Base-by-base conservation (phyloP, 2,329 filamentous ascomycete species). In the Talaromyces atroroseus region DNA sequence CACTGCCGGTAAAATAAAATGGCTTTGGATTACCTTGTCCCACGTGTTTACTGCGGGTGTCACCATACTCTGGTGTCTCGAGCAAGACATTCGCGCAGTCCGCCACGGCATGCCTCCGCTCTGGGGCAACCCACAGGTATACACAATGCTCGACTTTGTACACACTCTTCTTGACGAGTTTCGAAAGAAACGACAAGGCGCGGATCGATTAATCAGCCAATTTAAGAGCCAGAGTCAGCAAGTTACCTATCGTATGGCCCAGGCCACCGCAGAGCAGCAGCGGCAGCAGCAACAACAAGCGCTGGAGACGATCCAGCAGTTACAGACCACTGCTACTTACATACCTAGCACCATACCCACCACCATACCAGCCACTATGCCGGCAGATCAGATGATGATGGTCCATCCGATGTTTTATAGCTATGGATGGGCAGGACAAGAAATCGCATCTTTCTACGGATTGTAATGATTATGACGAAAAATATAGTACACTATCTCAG, bases 11-110 rank as follows among this genome's bases (percentile, higher is more conserved):
- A 73, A 73, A 54, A 61, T 73, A 18, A 73, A 73, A 58, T 73
- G 71, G 71, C 72, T 73, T 40, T 73, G 71, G 71, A 62, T 73
- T 48, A 73, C 71, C 1, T 60, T 73, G 29, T 71, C 69, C 55
- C 71, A 73, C 53, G 58, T 71, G 18, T 73, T 73, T 49, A 72
- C 71, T 52, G 71, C 71, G 1, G 71, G 71, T 1, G 71, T 73
- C 45, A 73, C 71, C 10, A 73, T 73, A 26, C 58, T 73, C 18
- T 73, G 71, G 71, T 72, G 71, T 56, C 62, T 73, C 29, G 70
- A 73, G 53, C 69, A 72, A 54, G 72, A 73, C 46, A 63, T 71
- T n/a, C 69, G 68, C 5, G 63, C 68, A 0, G 54, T 71, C 2
- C 66, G 65, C 3, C 67, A 68, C 11, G 66, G 64, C 1, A 67